phyloP scores from a whole-genome alignment of 345 rosid genomes.

The Orychophragmus violaceus region DNA sequence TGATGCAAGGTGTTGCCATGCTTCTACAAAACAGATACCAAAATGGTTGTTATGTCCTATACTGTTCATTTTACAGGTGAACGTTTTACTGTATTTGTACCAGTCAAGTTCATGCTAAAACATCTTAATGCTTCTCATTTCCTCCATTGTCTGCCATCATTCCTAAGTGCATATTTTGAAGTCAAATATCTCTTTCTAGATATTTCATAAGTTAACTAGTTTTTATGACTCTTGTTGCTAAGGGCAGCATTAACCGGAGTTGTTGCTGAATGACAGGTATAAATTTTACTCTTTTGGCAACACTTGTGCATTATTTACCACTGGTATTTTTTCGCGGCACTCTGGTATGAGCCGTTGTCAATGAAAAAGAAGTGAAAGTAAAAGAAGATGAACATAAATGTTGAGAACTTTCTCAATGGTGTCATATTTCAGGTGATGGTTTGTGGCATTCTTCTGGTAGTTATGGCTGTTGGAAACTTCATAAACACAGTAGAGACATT shows the following conservation, averaged over 20 bases:
- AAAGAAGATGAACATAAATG: not conserved
- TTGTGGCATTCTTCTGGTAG: no score
- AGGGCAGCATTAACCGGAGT: conserved; percentile 66
- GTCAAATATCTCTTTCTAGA: not conserved
- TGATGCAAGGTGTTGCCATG: conserved; percentile 99
- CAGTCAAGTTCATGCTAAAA: not conserved
- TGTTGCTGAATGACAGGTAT: conserved; percentile 89
- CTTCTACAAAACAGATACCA: conserved; percentile 98
- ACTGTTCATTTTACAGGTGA: conserved; percentile 84
- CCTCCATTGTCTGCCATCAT: not conserved
- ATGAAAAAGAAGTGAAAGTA: not conserved
- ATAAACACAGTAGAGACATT: no score
- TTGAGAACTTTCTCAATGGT: not conserved
- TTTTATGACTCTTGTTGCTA: conserved; percentile 58
- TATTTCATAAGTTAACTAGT: no score
- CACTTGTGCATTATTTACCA: not conserved
- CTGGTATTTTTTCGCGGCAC: not conserved
- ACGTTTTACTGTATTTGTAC: no score
- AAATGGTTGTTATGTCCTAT: no score
- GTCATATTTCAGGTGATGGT: no score
- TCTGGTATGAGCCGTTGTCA: not conserved
- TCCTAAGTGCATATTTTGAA: not conserved
- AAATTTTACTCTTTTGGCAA: not conserved
- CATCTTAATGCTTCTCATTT: not conserved
- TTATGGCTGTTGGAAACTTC: no score